Percentiles rank a stretch among this genome's conserved stretches.
phyloP scores from a whole-genome alignment of 257 asterid species.

The Solanum arcanum region DNA sequence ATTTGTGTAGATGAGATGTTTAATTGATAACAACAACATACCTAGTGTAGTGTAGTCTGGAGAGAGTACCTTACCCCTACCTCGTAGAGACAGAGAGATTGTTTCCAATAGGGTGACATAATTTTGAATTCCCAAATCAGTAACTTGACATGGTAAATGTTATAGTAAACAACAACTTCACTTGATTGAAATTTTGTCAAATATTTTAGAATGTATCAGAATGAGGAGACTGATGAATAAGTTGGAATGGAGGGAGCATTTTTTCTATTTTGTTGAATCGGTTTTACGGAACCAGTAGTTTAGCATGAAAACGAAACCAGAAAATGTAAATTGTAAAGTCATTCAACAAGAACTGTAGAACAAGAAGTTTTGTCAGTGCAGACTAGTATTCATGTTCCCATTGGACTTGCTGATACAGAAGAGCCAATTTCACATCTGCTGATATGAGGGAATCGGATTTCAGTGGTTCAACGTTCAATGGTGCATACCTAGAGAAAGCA shows the following conservation, averaged over 20 bases:
- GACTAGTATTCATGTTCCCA: conserved; percentile 20
- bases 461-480: conserved; percentile 88
- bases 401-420: conserved; percentile 53
- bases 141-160: not conserved
- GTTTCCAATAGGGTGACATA: not conserved
- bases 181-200: not conserved
- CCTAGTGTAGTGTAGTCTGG: not conserved
- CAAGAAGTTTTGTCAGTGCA: not conserved
- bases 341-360: conserved; percentile 1
- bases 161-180: not conserved
- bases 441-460: conserved; percentile 97
- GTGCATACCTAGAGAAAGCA: conserved; percentile 95
- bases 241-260: not conserved
- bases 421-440: conserved; percentile 97
- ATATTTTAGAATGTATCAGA: not conserved
- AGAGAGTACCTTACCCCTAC: not conserved
- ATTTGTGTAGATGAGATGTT: not conserved
- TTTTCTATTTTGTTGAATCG: not conserved
- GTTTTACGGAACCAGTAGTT: not conserved
- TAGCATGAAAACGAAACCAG: not conserved
- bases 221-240: not conserved
- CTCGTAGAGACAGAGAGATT: not conserved
- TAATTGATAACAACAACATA: not conserved
- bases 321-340: not conserved
- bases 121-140: not conserved